Evolutionary conservation across 2,329 filamentous ascomycete species (phyloP).

Genomic region (Samsoniella hepiali): DNA sequence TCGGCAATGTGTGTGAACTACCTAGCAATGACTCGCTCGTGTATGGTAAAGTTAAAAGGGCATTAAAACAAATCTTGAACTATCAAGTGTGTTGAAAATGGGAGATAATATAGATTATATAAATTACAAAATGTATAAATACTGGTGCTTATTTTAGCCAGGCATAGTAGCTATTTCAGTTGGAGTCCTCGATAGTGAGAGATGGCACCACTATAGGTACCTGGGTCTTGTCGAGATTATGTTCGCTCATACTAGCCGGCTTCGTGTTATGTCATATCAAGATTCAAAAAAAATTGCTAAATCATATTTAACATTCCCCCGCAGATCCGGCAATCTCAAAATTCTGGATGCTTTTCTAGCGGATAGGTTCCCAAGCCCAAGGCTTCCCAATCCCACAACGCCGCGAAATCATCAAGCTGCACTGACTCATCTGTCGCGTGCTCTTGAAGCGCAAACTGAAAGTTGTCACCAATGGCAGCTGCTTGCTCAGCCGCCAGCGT

Average conservation of each 20-base stretch:
- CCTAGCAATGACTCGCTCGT: not conserved
- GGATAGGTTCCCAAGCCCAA: constrained; percentile 6
- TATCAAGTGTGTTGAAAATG: not conserved
- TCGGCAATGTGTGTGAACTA: not conserved
- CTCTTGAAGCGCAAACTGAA: not conserved
- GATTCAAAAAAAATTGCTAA: too few relatives aligned
- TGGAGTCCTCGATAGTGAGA: too few relatives aligned
- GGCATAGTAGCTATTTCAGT: not conserved
- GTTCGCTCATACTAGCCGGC: not conserved
- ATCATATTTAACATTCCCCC: not conserved
- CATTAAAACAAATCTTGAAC: not conserved
- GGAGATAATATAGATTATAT: too few relatives aligned
- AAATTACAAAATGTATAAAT: too few relatives aligned
- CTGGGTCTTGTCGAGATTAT: not conserved
- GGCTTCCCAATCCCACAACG: constrained; percentile 17
- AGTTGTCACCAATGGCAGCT: not conserved
- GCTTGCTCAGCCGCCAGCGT: not conserved
- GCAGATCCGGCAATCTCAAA: not conserved
- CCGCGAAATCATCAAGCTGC: constrained; percentile 8
- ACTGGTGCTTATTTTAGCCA: not conserved
- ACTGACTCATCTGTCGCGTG: not conserved
- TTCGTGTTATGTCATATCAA: not conserved
- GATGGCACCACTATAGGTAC: too few relatives aligned
- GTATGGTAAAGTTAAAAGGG: not conserved
- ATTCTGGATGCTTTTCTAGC: not conserved